Base-by-base conservation (phyloP, 1,284 basidiomycete species). In the Anthracocystis panici-leucophaei region DNA sequence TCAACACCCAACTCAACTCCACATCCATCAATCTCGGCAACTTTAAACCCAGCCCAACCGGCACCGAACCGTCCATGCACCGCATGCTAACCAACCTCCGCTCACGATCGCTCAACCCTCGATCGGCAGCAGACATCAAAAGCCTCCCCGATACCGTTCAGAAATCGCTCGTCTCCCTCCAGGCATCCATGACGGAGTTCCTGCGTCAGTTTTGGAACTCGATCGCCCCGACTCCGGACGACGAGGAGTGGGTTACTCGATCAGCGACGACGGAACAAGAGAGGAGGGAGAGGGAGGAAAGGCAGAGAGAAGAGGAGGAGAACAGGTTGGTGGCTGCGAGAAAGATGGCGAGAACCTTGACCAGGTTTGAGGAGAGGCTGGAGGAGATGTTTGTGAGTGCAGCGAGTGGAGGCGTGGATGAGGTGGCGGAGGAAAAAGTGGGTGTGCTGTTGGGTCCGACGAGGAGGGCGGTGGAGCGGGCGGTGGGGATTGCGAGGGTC, bases 131-230 rank as follows among this genome's bases (percentile, higher is more conserved):
- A 10, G 62, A 71, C 21, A 16, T 76, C 27, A 63, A 90, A 63
- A 91, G 92, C 31, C 90, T 98, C 25, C 94, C 95, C 0, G 90
- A 92, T 31, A 87, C 87, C 1, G 87, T 97, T 23, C 90, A 93
- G 75, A 88, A 90, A 55, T 91, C 93, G 83, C 92, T 97, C 89
- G 90, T 90, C 10, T 92, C 92, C 0, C 92, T 93, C 78, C 94
- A 97, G 82, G 94, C 93, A 0, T 92, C 95, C 1, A 92, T 95
- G 2, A 95, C 93, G 77, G 96, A 99, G 85, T 97, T 98, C 84
- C 88, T 99, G 11, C 90, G 96, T 11, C 96, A 98, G 83, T 98
- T 95, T 83, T 99, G 95, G 95, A 89, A 91, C 11, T 90, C 94
- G 0, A 89, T 93, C 54, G 92, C 95, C 62, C 95, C 95, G 1